Conservation (phyloP, 192 early-diverging fungal genomes). For the Backusella tarrabulga region DNA sequence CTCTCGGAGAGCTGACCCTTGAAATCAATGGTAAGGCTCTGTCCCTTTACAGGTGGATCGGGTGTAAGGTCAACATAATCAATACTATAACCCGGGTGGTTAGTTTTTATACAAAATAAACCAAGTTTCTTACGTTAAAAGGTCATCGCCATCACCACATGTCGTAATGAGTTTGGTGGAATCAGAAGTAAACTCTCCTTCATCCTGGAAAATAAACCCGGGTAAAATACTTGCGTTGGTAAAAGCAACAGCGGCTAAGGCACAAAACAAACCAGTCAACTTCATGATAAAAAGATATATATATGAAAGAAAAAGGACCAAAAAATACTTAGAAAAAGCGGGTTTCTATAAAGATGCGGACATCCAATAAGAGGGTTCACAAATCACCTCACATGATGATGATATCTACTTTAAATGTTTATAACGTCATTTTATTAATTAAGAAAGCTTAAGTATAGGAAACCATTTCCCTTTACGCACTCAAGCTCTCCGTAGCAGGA, state of each 20-base stretch:
- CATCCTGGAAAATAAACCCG: constrained; percentile 9
- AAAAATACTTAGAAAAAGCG: not conserved
- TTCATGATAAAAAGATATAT: not conserved
- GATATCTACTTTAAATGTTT: not conserved
- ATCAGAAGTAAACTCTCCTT: not conserved
- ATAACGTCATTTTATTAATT: not conserved
- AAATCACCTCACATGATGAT: not conserved
- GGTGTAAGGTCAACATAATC: constrained; percentile 43
- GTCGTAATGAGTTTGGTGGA: constrained; percentile 29
- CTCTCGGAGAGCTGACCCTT: constrained; percentile 38
- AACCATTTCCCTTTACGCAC: no score
- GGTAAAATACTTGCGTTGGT: constrained; percentile 6
- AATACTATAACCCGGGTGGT: constrained; percentile 22
- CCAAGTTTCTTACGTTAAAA: constrained; percentile 26
- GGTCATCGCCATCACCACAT: constrained; percentile 29
- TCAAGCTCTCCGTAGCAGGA: no score
- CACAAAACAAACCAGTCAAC: constrained; percentile 7
- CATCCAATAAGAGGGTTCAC: not conserved
- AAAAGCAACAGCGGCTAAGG: not conserved
- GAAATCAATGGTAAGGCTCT: constrained; percentile 43
- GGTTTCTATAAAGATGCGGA: not conserved
- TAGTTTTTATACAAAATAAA: no score
- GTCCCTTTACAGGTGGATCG: constrained; percentile 50
- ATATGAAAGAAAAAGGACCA: not conserved
- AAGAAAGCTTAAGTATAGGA: not conserved